phyloP scores from a whole-genome alignment of 805 yeast species.

The Candida verbasci region DNA sequence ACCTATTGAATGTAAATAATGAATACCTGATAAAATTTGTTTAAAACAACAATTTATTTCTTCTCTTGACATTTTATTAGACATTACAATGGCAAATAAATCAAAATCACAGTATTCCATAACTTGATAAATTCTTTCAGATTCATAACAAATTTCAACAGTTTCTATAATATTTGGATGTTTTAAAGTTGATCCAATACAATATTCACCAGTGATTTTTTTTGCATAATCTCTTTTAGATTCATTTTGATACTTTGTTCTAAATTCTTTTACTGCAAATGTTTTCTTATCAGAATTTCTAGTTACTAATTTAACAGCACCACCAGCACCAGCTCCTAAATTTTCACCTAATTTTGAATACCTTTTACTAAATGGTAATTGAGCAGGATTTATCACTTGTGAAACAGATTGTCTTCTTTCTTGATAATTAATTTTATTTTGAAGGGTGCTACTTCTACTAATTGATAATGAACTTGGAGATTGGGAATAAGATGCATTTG shows the following conservation, averaged over 20 bases:
- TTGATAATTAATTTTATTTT: conserved; percentile 24
- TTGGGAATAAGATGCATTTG: conserved; percentile 32
- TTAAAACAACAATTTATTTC: conserved; percentile 80
- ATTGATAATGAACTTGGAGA: conserved; percentile 27
- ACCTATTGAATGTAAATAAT: conserved; percentile 71
- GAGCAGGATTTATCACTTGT: conserved; percentile 19
- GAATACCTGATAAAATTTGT: conserved; percentile 69
- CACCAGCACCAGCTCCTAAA: conserved; percentile 85
- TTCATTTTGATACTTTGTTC: conserved; percentile 68
- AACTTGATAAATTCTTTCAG: conserved; percentile 72
- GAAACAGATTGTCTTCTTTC: conserved; percentile 37
- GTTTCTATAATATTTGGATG: conserved; percentile 81
- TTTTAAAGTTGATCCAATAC: conserved; percentile 77
- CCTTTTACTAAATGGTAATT: conserved; percentile 39
- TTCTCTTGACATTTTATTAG: conserved; percentile 74
- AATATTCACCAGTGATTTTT: conserved; percentile 84
- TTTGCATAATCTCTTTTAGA: conserved; percentile 73
- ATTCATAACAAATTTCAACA: conserved; percentile 68
- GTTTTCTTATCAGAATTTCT: conserved; percentile 67
- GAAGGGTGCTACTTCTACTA: conserved; percentile 28
- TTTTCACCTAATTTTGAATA: conserved; percentile 74
- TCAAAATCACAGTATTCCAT: conserved; percentile 93
- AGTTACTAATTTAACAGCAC: conserved; percentile 68
- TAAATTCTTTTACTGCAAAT: conserved; percentile 81
- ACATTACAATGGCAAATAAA: conserved; percentile 84